Conservation (phyloP, 1,139 yeast species). For the Taiozyma sp. region DNA sequence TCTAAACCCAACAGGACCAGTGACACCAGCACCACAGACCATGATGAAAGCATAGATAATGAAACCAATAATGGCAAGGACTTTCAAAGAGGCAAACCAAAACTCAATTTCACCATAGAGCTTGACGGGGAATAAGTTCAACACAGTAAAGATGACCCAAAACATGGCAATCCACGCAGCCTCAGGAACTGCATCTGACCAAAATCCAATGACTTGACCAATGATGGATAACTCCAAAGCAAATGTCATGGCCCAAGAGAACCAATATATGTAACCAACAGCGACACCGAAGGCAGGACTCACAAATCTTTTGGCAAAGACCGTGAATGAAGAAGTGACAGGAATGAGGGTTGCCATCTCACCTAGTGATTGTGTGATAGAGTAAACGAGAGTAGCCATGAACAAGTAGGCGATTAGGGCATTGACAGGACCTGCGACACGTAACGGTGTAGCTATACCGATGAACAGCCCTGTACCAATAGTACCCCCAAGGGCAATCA, state of each 20-base stretch:
- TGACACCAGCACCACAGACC: conserved; percentile 66
- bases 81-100: conserved; percentile 61
- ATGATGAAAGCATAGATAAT: conserved; percentile 59
- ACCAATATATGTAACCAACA: conserved; percentile 81
- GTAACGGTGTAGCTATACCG: conserved; percentile 45
- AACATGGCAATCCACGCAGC: conserved; percentile 63
- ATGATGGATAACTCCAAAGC: conserved; percentile 78
- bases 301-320: conserved; percentile 51
- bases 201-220: conserved; percentile 66
- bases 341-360: conserved; percentile 81
- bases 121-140: conserved; percentile 56
- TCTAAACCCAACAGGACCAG: conserved; percentile 69
- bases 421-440: conserved; percentile 59
- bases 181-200: conserved; percentile 68
- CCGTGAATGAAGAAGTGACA: conserved; percentile 59
- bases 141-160: conserved; percentile 35
- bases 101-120: conserved; percentile 64
- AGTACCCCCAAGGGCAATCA: conserved; percentile 67
- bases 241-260: conserved; percentile 78
- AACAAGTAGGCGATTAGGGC: conserved; percentile 57
- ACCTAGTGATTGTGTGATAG: conserved; percentile 64
- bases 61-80: conserved; percentile 69
- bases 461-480: conserved; percentile 66
- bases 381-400: conserved; percentile 58
- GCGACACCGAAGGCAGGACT: conserved; percentile 73